Evolutionary conservation across 2,329 filamentous ascomycete genomes (phyloP), one percentile per base, ranked within the genome.

Genomic region (Trichoderma polysporum): DNA sequence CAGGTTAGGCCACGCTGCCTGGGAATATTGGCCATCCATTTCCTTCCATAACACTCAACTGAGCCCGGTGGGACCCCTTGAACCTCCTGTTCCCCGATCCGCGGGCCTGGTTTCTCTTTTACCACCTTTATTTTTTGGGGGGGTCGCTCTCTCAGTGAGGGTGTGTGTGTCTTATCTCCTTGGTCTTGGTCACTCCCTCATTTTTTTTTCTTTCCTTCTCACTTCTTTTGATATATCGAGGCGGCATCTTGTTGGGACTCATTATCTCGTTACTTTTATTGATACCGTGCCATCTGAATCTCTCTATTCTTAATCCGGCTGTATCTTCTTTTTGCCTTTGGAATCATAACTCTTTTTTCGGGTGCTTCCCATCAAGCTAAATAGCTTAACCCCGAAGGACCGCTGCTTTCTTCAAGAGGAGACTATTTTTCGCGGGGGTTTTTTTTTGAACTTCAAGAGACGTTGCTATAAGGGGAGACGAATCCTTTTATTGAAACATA

Each of bases 21-120:
- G 22, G 47, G 25, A 50, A 50, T 8, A 25, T 25, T 17, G 22
- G 19, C 47, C 47, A 22, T 45, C 41, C 19, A 25, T 58, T 22
- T 41, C 17, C 12, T 57, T 22, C 35, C 37, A 15, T 19, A 29
- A 15, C 53, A 45, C 56, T 29, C 19, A 41, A 33, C 39, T 35
- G 41, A 47, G 58, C 33, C 33, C 25, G 41, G 41, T 50, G 58
- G 58, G 58, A 61, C 45, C 58, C 58, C 39, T 50, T 50, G 41
- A 61, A 50, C 58, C 41, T 50, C 58, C 45, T 61, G 41, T 37
- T 52, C 58, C 58, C 58, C 58, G 58, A 50, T 61, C 58, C 58
- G 58, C 58, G 58, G 58, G 31, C 58, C 19, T 49, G 58, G 45
- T 61, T 61, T 49, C 31, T 50, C 45, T 61, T 25, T 61, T 27